Evolutionary conservation across 169 alveolate species (phyloP).

Genomic region (Besnoitia besnoiti): DNA sequence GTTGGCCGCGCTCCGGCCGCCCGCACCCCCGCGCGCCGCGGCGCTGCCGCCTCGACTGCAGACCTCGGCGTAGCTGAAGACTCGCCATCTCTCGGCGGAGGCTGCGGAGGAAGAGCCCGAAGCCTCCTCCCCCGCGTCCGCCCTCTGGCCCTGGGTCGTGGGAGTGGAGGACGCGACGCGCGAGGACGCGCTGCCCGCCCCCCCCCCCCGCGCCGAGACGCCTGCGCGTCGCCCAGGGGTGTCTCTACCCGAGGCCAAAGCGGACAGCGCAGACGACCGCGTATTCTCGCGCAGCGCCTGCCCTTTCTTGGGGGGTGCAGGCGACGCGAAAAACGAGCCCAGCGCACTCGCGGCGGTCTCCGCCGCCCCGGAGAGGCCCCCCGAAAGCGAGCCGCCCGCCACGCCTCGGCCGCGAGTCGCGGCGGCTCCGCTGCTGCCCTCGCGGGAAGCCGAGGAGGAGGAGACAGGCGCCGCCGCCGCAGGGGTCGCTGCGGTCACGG

Average conservation of each 20-base stretch:
- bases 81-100: not conserved
- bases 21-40: not conserved
- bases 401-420: not conserved
- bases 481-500: not conserved
- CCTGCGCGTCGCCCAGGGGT: not conserved
- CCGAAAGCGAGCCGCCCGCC: not conserved
- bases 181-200: not conserved
- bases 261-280: no score
- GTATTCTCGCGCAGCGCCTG: not conserved
- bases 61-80: constrained; percentile 28
- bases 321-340: not conserved
- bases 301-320: not conserved
- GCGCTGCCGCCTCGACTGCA: constrained; percentile 21
- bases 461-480: not conserved
- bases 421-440: not conserved
- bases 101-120: not conserved
- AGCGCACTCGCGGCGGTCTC: not conserved
- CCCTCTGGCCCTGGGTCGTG: no score
- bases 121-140: not conserved
- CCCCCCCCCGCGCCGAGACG: not conserved
- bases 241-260: no score
- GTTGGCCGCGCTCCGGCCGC: not conserved
- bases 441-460: not conserved
- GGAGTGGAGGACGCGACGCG: not conserved
- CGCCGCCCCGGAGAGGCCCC: not conserved